Conservation (phyloP, 169 alveolate genomes). For the Plasmodium cynomolgi region DNA sequence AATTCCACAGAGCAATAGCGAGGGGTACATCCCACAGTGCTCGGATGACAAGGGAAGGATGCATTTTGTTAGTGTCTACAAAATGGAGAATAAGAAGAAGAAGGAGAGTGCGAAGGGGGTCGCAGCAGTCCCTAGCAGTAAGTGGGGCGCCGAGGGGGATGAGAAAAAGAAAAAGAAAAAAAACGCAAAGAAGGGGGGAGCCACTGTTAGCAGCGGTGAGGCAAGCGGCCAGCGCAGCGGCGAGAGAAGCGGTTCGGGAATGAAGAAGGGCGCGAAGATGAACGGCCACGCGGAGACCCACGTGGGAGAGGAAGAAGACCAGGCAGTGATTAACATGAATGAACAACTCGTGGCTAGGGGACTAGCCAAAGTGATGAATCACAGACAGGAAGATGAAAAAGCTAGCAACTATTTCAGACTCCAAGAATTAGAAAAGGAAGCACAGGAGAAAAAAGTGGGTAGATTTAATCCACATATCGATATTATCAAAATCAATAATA, state of each 20-base stretch:
- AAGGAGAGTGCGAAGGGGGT: not conserved
- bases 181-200: not conserved
- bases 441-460: conserved; percentile 57
- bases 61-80: conserved; percentile 72
- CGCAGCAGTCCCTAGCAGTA: not conserved
- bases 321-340: not conserved
- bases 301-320: not conserved
- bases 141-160: not conserved
- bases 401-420: conserved; percentile 48
- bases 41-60: conserved; percentile 74
- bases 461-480: conserved; percentile 61
- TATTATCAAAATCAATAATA: conserved; percentile 59
- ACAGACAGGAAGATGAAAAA: conserved; percentile 66
- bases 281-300: not conserved
- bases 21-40: conserved; percentile 75
- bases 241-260: not conserved
- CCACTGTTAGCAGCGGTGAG: not conserved
- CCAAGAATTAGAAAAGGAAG: conserved; percentile 71
- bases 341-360: conserved; percentile 54
- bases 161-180: conserved; percentile 6
- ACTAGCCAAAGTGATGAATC: conserved; percentile 58
- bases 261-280: not conserved
- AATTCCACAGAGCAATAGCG: conserved; percentile 69
- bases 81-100: conserved; percentile 28
- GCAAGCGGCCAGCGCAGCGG: not conserved